These are phyloP conservation scores for apple (Malus domestica) DNA, from an alignment of 306 rosid genomes.

Conservation along the genomic window ASM211411v1 NC_041800.1:30991733-30992232, in stretches of 20 bases:
- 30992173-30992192: constrained; percentile 31
- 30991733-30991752: too few species aligned
- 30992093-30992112: constrained; percentile 37
- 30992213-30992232: constrained; percentile 30
- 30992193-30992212: constrained; percentile 23
- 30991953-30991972: constrained; percentile 5
- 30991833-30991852: too few species aligned
- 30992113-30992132: constrained; percentile 83
- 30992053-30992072: constrained; percentile 25
- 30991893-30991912: neutral
- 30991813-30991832: too few species aligned
- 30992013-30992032: constrained; percentile 34
- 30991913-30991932: neutral
- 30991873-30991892: too few species aligned
- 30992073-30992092: constrained; percentile 19
- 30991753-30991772: too few species aligned
- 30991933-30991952: constrained; percentile 12
- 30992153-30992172: constrained; percentile 60
- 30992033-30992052: constrained; percentile 23
- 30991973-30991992: constrained; percentile 17
- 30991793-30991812: too few species aligned
- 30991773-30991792: too few species aligned
- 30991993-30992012: constrained; percentile 31
- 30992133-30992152: constrained; percentile 67
- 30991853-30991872: too few species aligned